A percentile compares a stretch with the other conserved stretches of the same genome.
These are phyloP conservation scores for Carex pumila DNA, from an alignment of 176 grass and related monocot genomes.

Conservation along the genomic window DNA sequence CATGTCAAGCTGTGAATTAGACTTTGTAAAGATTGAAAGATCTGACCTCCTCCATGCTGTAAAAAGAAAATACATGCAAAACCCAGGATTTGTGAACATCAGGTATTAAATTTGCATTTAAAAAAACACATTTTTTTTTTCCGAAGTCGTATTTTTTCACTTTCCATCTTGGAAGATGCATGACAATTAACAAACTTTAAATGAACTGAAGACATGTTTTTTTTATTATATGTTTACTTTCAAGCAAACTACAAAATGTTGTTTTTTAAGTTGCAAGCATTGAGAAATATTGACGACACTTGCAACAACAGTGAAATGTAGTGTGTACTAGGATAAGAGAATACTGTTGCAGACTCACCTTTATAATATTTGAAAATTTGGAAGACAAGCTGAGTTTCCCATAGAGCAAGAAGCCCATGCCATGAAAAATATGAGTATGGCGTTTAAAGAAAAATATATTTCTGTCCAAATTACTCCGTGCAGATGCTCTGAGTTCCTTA, in stretches of 20 bases:
- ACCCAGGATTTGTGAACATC: neutral
- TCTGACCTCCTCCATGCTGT: constrained; percentile 87
- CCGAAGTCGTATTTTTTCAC: neutral
- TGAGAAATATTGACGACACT: neutral
- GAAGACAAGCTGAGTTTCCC: constrained; percentile 70
- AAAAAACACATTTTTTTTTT: neutral
- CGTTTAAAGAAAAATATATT: constrained; percentile 32
- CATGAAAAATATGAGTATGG: constrained; percentile 48
- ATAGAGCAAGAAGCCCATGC: constrained; percentile 61
- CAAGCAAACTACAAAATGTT: neutral
- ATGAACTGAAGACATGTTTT: neutral
- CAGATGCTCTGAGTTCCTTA: constrained; percentile 32
- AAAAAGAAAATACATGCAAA: neutral
- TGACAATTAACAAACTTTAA: neutral
- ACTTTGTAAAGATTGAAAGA: constrained; percentile 74
- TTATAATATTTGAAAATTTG: constrained; percentile 76
- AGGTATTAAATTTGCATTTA: neutral
- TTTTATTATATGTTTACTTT: too few species aligned
- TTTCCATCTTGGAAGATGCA: neutral
- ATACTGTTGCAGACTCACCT: constrained; percentile 33
- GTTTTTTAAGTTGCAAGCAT: neutral
- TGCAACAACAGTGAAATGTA: neutral
- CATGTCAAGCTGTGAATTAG: constrained; percentile 63
- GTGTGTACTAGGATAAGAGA: neutral
- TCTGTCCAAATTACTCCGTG: constrained; percentile 27